phyloP scores from a whole-genome alignment of 805 yeast genomes.

The Saccharomycopsis capsularis region DNA sequence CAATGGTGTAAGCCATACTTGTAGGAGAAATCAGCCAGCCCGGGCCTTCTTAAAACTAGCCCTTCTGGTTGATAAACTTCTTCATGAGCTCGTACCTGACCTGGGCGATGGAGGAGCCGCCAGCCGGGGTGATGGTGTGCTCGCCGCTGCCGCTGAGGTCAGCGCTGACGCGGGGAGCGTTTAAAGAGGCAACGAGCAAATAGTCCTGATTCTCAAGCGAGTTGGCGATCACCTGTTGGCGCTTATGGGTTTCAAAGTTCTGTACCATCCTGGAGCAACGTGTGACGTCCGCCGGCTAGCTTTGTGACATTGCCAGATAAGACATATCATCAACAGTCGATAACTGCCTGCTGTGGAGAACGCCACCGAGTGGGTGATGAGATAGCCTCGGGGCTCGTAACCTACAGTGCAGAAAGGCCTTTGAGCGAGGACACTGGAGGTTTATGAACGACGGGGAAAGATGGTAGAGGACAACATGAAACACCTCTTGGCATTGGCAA shows the following conservation, averaged over 20 bases:
- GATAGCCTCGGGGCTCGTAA: too few species aligned
- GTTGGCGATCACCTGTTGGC: slow-evolving; percentile 7
- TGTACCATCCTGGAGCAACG: neutral
- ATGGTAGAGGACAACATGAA: too few species aligned
- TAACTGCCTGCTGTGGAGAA: neutral
- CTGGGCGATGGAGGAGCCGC: slow-evolving; percentile 8
- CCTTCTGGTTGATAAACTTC: neutral
- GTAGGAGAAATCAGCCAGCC: too few species aligned
- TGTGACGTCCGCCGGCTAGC: neutral
- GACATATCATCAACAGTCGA: neutral
- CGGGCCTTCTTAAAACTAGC: too few species aligned
- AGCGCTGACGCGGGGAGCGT: neutral
- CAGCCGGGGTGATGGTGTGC: neutral
- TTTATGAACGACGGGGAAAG: too few species aligned
- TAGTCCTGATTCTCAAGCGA: slow-evolving; percentile 16
- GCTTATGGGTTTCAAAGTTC: slow-evolving; percentile 4
- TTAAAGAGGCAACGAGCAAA: slow-evolving; percentile 7
- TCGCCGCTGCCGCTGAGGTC: neutral
- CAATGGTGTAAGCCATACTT: too few species aligned
- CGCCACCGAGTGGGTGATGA: too few species aligned
- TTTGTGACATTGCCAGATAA: neutral
- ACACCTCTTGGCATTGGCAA: too few species aligned
- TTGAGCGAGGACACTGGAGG: too few species aligned
- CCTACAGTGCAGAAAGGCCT: too few species aligned
- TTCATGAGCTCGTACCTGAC: slow-evolving; percentile 9